Base-by-base conservation (phyloP, 306 rosid species). In the Vigna reflexopilosa region DNA sequence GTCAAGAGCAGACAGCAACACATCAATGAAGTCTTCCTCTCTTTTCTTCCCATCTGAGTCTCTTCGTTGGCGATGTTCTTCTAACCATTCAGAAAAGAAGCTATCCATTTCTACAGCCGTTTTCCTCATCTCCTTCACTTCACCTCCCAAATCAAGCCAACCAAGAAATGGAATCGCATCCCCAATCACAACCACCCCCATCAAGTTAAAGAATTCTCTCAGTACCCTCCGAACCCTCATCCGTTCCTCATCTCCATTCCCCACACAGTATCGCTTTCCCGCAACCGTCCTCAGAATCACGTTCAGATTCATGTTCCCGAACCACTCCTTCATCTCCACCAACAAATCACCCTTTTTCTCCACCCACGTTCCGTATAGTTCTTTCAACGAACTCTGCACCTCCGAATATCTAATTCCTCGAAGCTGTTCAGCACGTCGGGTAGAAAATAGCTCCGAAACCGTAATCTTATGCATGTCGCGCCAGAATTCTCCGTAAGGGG, bases 1-100 rank as follows among this genome's bases (percentile, higher is more conserved):
- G 0, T 81, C 47, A 24, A 77, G 32, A 5, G 67, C 48, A 0
- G 81, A 55, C 10, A 83, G 16, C 82, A 88, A 56, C 16, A 81
- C 76, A 17, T 84, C 83, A 20, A 91, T 86, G 81, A 89, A 86
- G 67, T 69, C 73, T 48, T 69, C 14, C 4, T 64, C 70, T 36
- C 28, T 64, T 64, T 38, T 9, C 1, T 14, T 64, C 28, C 17
- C 70, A 16, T 45, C 26, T 1, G 15, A 34, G 0, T 63, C 48
- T 63, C 69, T 63, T n/a, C 5, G 38, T 6, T 28, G 49, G 1
- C 47, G 47, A 70, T 70, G 75, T 26, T 70, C 75, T 50, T 70
- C 28, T 32, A 70, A 70, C 75, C 61, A 70, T 32, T 70, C 62
- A 50, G 59, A 14, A 16, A n/a, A 1, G 24, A 70, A 30, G 26